Conservation (phyloP, 2,329 filamentous ascomycete genomes). For the Kalmusia sp. region DNA sequence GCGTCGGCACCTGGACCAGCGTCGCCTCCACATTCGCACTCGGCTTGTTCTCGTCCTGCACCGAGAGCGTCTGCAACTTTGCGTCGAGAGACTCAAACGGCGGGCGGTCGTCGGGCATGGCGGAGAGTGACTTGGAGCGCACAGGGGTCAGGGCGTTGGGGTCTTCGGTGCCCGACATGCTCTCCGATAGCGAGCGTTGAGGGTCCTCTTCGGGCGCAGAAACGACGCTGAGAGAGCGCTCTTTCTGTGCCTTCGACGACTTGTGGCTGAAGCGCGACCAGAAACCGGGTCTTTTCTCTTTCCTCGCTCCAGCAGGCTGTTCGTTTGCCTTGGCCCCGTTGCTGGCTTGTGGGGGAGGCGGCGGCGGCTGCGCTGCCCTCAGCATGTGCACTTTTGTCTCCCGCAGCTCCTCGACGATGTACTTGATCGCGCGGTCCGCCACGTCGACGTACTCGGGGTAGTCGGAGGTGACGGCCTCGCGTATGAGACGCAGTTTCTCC, state of each 20-base stretch:
- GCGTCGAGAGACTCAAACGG: conserved; percentile 33
- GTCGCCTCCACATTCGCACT: conserved; percentile 10
- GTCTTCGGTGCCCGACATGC: conserved; percentile 17
- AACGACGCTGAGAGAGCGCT: conserved; percentile 28
- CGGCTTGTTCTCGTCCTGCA: conserved; percentile 17
- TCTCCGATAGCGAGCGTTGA: conserved; percentile 37
- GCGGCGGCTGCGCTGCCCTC: conserved; percentile 24
- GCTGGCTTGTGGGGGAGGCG: conserved; percentile 4
- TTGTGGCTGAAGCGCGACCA: conserved; percentile 39
- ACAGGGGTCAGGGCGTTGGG: conserved; percentile 30
- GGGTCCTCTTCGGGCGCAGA: conserved; percentile 24
- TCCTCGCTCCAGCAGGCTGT: conserved; percentile 24
- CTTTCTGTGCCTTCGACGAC: conserved; percentile 31
- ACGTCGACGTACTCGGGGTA: conserved; percentile 55
- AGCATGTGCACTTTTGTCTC: conserved; percentile 29
- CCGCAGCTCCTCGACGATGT: conserved; percentile 48
- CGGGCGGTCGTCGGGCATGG: conserved; percentile 33
- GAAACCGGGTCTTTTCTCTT: conserved; percentile 39
- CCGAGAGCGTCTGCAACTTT: conserved; percentile 20
- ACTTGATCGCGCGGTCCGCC: conserved; percentile 51
- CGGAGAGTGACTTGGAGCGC: conserved; percentile 44
- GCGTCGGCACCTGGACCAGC: conserved; percentile 3
- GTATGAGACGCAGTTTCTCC: conserved; percentile 53
- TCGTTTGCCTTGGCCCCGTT: neutral
- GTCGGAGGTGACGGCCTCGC: conserved; percentile 50